Evolutionary conservation across 2,329 filamentous ascomycete genomes (phyloP).

Genomic region (Grosmannia penicillata): DNA sequence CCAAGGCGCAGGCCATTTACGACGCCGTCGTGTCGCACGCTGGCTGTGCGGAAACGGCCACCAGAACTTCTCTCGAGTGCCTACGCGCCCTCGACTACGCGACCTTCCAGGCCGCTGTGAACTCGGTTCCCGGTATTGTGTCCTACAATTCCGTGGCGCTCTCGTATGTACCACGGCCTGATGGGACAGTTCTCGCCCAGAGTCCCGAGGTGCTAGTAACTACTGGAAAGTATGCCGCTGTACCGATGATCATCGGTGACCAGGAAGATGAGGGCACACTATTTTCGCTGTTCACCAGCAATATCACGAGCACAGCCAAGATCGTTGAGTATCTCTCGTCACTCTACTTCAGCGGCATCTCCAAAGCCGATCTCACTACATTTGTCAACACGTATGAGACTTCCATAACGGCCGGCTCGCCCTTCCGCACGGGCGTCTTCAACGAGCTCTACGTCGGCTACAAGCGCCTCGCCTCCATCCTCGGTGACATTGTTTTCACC

Average conservation of each 20-base stretch:
- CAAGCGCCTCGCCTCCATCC: conserved; percentile 60
- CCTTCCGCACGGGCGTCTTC: conserved; percentile 51
- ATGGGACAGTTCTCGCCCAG: conserved; percentile 44
- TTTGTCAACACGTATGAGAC: conserved; percentile 50
- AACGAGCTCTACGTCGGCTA: conserved; percentile 64
- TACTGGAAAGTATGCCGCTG: conserved; percentile 32
- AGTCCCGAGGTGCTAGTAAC: conserved; percentile 45
- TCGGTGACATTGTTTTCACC: conserved; percentile 64
- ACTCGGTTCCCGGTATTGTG: conserved; percentile 56
- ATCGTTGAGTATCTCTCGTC: conserved; percentile 46
- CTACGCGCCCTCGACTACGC: conserved; percentile 47
- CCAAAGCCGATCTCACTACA: conserved; percentile 30
- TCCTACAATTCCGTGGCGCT: conserved; percentile 52
- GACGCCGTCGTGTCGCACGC: conserved; percentile 43
- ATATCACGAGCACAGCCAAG: conserved; percentile 46
- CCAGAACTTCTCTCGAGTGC: conserved; percentile 46
- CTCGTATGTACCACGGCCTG: conserved; percentile 61
- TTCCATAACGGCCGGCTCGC: conserved; percentile 44
- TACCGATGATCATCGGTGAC: conserved; percentile 47
- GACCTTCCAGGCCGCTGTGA: conserved; percentile 48
- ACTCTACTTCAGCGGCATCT: conserved; percentile 45
- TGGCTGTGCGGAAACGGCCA: conserved; percentile 44
- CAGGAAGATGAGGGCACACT: conserved; percentile 72
- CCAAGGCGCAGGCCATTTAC: conserved; percentile 51
- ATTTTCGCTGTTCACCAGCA: conserved; percentile 54